A percentile compares a stretch with the other conserved stretches of the same genome.
These are phyloP conservation scores for Myxozyma monticola DNA, from an alignment of 805 yeast species.

Conservation along the genomic window DNA sequence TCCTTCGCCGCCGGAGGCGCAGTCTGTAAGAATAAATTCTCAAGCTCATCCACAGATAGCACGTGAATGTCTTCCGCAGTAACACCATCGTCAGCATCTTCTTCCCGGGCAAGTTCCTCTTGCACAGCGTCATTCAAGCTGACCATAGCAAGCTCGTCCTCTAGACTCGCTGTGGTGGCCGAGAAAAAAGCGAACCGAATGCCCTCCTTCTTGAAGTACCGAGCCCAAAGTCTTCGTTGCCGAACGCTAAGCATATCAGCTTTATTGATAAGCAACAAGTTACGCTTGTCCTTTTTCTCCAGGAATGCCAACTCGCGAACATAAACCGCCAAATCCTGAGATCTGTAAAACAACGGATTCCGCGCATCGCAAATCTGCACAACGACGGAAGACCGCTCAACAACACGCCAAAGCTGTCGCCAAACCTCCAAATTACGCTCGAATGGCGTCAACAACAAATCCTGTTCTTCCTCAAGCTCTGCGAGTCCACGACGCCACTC, in stretches of 20 bases:
- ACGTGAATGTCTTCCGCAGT: constrained; percentile 57
- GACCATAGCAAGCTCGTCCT: constrained; percentile 12
- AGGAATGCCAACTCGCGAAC: constrained; percentile 73
- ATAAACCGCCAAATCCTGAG: constrained; percentile 80
- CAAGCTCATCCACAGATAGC: constrained; percentile 80
- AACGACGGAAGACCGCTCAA: constrained; percentile 88
- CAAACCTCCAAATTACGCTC: constrained; percentile 97
- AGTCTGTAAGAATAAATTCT: constrained; percentile 67
- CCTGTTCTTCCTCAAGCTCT: constrained; percentile 75
- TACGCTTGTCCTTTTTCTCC: constrained; percentile 61
- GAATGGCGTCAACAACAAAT: constrained; percentile 87
- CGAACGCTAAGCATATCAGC: constrained; percentile 79
- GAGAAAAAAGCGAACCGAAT: constrained; percentile 90
- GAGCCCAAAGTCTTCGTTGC: constrained; percentile 86
- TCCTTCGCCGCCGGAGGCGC: constrained; percentile 58
- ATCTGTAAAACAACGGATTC: constrained; percentile 86
- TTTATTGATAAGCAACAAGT: constrained; percentile 83
- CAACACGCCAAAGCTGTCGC: constrained; percentile 98
- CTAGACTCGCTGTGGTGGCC: constrained; percentile 68
- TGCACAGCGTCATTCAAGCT: constrained; percentile 37
- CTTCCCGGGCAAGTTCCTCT: constrained; percentile 30
- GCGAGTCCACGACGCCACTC: constrained; percentile 95
- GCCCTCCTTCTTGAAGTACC: constrained; percentile 64
- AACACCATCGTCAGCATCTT: constrained; percentile 28
- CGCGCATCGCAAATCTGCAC: constrained; percentile 98